Evolutionary conservation across 495 filamentous ascomycete genomes (phyloP).

Genomic region (Mytilinidion resinicola): DNA sequence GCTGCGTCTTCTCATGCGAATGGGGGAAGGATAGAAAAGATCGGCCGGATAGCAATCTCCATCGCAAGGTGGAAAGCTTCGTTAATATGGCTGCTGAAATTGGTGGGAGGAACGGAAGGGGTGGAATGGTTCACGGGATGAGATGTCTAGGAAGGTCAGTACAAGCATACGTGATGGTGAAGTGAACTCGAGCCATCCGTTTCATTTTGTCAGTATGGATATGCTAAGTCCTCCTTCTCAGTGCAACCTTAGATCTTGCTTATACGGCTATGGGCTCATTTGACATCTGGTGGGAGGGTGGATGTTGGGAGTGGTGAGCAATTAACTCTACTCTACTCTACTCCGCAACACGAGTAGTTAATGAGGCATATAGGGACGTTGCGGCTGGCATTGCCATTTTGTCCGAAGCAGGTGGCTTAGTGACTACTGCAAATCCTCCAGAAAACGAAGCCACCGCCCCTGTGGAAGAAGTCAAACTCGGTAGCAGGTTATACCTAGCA

Average conservation of each 20-base stretch:
- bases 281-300: conserved; percentile 56
- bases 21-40: conserved; percentile 69
- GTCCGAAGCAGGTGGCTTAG: conserved; percentile 54
- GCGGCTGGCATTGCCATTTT: conserved; percentile 52
- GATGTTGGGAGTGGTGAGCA: conserved; percentile 51
- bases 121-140: conserved; percentile 56
- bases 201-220: no score
- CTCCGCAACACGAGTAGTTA: no score
- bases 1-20: conserved; percentile 64
- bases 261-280: conserved; percentile 53
- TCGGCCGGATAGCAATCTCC: conserved; percentile 53
- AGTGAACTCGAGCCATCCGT: no score
- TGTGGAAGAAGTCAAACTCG: conserved; percentile 53
- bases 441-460: conserved; percentile 46
- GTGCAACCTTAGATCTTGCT: conserved; percentile 51
- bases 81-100: conserved; percentile 62
- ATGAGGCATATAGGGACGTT: conserved; percentile 44
- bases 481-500: conserved; percentile 59
- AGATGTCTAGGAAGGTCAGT: conserved; percentile 49
- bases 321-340: no score
- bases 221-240: conserved; percentile 15
- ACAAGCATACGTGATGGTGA: background rate
- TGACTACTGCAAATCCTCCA: conserved; percentile 63
- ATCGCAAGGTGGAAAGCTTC: conserved; percentile 63
- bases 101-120: conserved; percentile 52